Conservation (phyloP, 208 protist species). For the Leishmania turanica region DNA sequence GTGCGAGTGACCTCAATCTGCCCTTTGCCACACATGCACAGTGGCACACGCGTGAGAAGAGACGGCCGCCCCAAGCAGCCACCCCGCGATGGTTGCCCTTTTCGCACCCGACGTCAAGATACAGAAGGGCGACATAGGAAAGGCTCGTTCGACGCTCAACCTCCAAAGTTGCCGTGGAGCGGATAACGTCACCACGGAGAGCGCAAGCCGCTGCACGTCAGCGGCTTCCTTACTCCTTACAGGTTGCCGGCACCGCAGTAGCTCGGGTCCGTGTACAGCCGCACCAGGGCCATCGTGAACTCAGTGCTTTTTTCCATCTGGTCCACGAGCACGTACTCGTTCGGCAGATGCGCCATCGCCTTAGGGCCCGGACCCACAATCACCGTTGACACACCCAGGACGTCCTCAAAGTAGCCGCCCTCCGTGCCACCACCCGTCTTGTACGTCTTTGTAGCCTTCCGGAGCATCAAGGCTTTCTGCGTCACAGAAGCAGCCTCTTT, state of each 20-base stretch:
- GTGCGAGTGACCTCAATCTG: neutral
- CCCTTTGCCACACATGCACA: neutral
- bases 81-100: neutral
- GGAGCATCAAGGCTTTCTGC: constrained; percentile 25
- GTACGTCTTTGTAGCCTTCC: constrained; percentile 14
- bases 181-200: neutral
- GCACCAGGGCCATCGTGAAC: constrained; percentile 44
- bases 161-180: neutral
- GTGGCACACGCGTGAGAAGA: neutral
- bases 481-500: constrained; percentile 45
- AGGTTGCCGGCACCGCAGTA: constrained; percentile 21
- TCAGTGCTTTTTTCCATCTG: constrained; percentile 36
- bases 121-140: neutral
- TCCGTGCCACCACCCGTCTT: constrained; percentile 49
- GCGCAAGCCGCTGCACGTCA: neutral
- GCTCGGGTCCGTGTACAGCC: constrained; percentile 29
- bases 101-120: neutral
- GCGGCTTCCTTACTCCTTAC: neutral
- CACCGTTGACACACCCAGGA: constrained; percentile 52
- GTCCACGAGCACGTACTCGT: constrained; percentile 56
- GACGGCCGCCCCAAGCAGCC: neutral
- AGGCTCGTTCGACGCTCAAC: neutral
- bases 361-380: constrained; percentile 53
- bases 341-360: constrained; percentile 52
- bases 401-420: constrained; percentile 59